phyloP scores from a whole-genome alignment of 805 yeast species.

The Wickerhamomyces silvicola region DNA sequence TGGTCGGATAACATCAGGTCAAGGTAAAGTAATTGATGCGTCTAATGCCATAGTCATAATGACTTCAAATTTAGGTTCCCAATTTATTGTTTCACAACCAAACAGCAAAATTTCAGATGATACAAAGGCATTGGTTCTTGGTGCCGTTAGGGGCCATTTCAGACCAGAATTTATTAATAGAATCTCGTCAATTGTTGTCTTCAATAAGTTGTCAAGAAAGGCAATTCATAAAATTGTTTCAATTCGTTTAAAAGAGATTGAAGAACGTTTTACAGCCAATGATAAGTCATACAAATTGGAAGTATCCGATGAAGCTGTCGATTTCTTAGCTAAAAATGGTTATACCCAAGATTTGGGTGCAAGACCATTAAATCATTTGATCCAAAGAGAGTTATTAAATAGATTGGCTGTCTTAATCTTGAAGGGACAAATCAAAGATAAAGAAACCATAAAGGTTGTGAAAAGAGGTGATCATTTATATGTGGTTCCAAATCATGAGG shows the following conservation, averaged over 20 bases:
- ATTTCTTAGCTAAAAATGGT: conserved; percentile 78
- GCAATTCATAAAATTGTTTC: conserved; percentile 90
- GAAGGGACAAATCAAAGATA: conserved; percentile 81
- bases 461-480: conserved; percentile 55
- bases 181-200: conserved; percentile 86
- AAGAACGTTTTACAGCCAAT: conserved; percentile 74
- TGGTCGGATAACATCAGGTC: conserved; percentile 91
- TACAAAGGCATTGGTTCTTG: conserved; percentile 76
- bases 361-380: conserved; percentile 88
- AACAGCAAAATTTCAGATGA: conserved; percentile 57
- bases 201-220: conserved; percentile 85
- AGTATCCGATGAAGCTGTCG: conserved; percentile 70
- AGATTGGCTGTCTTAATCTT: conserved; percentile 82
- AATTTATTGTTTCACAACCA: conserved; percentile 66
- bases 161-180: conserved; percentile 97
- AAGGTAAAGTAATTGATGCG: conserved; percentile 90
- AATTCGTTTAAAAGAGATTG: conserved; percentile 79
- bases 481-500: conserved; percentile 82
- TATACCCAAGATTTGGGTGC: conserved; percentile 95
- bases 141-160: conserved; percentile 79
- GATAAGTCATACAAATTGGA: conserved; percentile 72
- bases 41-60: conserved; percentile 88
- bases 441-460: conserved; percentile 72
- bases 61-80: conserved; percentile 98
- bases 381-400: conserved; percentile 83